These are phyloP conservation scores for Udeniomyces megalosporus DNA, from an alignment of 768 basidiomycete species.

Conservation along the genomic window DNA sequence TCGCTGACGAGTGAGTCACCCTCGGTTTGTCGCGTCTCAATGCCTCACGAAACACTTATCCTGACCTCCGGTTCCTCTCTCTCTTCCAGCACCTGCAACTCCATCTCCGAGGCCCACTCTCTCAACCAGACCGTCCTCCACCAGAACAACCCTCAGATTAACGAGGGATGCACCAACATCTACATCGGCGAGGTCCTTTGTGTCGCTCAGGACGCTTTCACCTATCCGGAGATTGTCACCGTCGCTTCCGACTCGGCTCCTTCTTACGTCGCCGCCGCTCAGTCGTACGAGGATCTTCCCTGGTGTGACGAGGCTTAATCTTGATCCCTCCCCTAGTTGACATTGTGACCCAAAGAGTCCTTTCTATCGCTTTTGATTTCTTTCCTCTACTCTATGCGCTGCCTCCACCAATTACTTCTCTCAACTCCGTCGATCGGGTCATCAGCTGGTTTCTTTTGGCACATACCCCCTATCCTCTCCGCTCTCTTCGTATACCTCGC, in stretches of 20 bases:
- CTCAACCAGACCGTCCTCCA: slow-evolving; percentile 43
- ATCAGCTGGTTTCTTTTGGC: no score
- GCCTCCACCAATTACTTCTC: neutral
- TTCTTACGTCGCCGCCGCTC: slow-evolving; percentile 4
- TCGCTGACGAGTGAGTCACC: slow-evolving; percentile 34
- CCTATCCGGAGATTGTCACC: slow-evolving; percentile 34
- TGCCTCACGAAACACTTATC: neutral
- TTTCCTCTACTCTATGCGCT: neutral
- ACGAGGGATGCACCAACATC: slow-evolving; percentile 38
- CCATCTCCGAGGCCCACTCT: slow-evolving; percentile 31
- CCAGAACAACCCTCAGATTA: slow-evolving; percentile 63
- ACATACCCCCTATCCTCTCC: neutral
- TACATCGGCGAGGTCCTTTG: slow-evolving; percentile 64
- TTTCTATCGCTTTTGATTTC: neutral
- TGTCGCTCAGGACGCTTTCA: slow-evolving; percentile 31
- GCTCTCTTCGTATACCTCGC: neutral
- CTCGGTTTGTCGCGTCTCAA: neutral
- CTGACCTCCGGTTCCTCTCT: neutral
- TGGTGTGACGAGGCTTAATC: slow-evolving; percentile 10
- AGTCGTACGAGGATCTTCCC: slow-evolving; percentile 8
- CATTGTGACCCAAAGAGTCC: no score
- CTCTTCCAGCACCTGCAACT: slow-evolving; percentile 37
- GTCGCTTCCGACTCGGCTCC: slow-evolving; percentile 18
- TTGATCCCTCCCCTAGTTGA: neutral
- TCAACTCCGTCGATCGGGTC: no score